Base-by-base conservation (phyloP, 768 basidiomycete genomes). In the Clitopilus hobsonii region DNA sequence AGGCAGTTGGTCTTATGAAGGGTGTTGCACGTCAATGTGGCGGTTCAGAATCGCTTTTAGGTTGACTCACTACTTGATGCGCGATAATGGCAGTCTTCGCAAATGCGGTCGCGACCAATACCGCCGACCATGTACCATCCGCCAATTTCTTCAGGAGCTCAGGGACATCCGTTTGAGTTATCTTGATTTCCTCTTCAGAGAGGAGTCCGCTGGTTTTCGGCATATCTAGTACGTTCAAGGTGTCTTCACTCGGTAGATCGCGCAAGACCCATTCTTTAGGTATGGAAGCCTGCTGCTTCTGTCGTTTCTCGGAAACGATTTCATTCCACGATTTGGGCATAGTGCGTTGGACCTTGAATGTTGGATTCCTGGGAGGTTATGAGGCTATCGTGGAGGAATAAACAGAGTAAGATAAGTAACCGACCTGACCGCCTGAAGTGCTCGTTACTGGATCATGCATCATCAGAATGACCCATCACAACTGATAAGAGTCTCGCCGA, bases 31-130 rank as follows among this genome's bases (percentile, higher is more conserved):
- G 53, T 45, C 25, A 55, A 20, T 51, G n/a, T 4, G n/a, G 10
- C 45, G 23, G 24, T 29, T 13, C 13, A 49, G 23, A 41, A 13
- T 24, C 24, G n/a, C 22, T 54, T 27, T 24, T n/a, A 11, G n/a
- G 53, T 30, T n/a, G 11, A 65, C 79, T 63, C 53, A 89, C 88
- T 14, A 91, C 65, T 60, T 91, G 89, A 47, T 94, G 90, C 3
- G 90, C 90, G 41, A 94, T 67, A 41, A 89, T 78, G 0, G 91
- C 91, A 38, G 89, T 74, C 67, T 91, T 91, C 60, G 79, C 83
- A 69, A 86, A 92, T 0, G 90, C 88, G 0, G 73, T 82, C 0
- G 85, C 86, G 2, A 91, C 88, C 14, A 82, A 80, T 1, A 88
- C 80, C 1, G 86, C 73, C 0, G 86, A 76, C 84, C 84, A 89